Evolutionary conservation across 805 yeast species (phyloP).

Genomic region (Nakazawaea siamensis): DNA sequence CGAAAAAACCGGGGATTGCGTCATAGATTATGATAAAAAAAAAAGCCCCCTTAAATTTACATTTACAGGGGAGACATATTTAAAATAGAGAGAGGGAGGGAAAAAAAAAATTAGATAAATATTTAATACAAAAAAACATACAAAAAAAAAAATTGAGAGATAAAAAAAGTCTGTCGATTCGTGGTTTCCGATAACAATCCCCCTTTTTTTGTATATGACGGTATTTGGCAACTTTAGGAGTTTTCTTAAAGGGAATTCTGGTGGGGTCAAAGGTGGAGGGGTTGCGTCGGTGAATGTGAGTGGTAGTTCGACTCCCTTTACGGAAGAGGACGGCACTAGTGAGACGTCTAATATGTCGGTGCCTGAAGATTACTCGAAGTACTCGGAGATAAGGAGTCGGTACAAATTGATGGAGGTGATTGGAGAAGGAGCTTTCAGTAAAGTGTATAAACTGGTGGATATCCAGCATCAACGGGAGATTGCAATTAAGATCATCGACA

Average conservation of each 20-base stretch:
- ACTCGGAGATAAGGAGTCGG: slow-evolving; percentile 10
- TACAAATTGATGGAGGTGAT: slow-evolving; percentile 38
- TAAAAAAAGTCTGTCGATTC: no score
- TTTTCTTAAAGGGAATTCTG: slow-evolving; percentile 3
- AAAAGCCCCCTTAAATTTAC: no score
- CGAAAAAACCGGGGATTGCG: no score
- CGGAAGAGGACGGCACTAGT: neutral
- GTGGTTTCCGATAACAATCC: no score
- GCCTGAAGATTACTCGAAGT: slow-evolving; percentile 1
- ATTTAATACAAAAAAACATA: no score
- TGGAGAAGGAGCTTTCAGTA: slow-evolving; percentile 58
- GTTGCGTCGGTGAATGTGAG: no score
- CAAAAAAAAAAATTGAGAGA: neutral
- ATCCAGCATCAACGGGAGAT: slow-evolving; percentile 29
- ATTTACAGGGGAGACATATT: no score
- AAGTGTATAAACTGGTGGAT: slow-evolving; percentile 42
- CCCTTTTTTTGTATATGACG: slow-evolving; percentile 7
- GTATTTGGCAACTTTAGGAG: slow-evolving; percentile 7
- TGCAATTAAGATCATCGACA: slow-evolving; percentile 57
- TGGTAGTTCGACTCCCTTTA: no score
- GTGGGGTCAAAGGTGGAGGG: neutral
- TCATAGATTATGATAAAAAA: no score
- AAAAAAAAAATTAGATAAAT: no score
- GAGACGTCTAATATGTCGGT: neutral
- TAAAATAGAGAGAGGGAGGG: no score